Conservation (phyloP, 768 basidiomycete genomes). For the Leccinum subgranulosum region DNA sequence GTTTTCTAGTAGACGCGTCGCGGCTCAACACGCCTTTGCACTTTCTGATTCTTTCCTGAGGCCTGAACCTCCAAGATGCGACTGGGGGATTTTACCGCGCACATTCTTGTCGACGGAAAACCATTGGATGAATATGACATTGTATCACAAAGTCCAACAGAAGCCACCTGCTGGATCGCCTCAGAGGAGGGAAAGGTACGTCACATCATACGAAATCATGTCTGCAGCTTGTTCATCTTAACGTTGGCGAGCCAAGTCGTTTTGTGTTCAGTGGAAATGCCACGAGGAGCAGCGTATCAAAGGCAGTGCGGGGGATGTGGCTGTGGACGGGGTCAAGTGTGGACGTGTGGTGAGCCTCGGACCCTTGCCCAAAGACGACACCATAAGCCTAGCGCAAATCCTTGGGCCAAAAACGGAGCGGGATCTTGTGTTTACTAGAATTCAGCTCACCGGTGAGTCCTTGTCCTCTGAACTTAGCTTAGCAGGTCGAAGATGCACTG, state of each 20-base stretch:
- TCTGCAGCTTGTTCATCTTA: background rate
- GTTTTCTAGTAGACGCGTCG: constrained; percentile 29
- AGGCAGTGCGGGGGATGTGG: background rate
- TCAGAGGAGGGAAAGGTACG: background rate
- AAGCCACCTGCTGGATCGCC: background rate
- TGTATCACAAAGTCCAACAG: background rate
- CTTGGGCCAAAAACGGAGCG: background rate
- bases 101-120: background rate
- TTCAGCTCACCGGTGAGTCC: background rate
- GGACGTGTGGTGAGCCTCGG: background rate
- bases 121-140: background rate
- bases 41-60: background rate
- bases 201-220: background rate
- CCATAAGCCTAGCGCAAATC: background rate
- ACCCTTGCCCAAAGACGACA: background rate
- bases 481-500: background rate
- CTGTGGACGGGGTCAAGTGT: background rate
- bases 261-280: background rate
- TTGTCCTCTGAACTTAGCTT: background rate
- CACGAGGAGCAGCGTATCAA: background rate
- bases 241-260: background rate
- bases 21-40: background rate
- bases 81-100: background rate
- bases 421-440: background rate
- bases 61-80: background rate